A percentile compares a stretch with the other conserved stretches of the same genome.
Evolutionary conservation across 345 rosid species (phyloP).

Genomic region (Eucalyptus marginata): DNA sequence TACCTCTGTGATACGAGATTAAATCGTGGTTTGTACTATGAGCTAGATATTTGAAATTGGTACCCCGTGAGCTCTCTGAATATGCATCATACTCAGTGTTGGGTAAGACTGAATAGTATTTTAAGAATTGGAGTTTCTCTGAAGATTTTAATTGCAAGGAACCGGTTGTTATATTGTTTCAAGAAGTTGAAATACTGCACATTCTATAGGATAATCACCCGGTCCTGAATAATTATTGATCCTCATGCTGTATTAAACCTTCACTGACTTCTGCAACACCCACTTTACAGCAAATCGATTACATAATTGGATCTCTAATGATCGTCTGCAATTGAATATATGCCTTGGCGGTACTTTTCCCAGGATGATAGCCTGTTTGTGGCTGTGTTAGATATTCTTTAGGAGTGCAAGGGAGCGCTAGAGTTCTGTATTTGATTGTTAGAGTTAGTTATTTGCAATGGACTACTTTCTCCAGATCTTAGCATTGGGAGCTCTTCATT

Average conservation of each 20-base stretch:
- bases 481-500: background rate
- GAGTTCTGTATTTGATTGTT: background rate
- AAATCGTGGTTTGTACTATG: background rate
- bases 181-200: background rate
- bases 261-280: background rate
- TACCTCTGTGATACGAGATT: background rate
- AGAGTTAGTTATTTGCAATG: background rate
- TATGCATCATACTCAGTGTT: background rate
- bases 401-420: background rate
- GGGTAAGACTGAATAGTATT: background rate
- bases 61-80: background rate
- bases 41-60: background rate
- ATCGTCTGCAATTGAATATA: background rate
- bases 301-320: background rate
- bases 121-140: background rate
- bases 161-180: background rate
- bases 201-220: background rate
- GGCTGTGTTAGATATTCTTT: background rate
- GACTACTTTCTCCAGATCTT: background rate
- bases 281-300: background rate
- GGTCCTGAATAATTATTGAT: background rate
- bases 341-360: background rate
- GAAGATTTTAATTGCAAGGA: background rate
- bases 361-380: background rate
- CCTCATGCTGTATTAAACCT: background rate